Conservation (phyloP, 345 rosid species). For the Conringia planisiliqua region DNA sequence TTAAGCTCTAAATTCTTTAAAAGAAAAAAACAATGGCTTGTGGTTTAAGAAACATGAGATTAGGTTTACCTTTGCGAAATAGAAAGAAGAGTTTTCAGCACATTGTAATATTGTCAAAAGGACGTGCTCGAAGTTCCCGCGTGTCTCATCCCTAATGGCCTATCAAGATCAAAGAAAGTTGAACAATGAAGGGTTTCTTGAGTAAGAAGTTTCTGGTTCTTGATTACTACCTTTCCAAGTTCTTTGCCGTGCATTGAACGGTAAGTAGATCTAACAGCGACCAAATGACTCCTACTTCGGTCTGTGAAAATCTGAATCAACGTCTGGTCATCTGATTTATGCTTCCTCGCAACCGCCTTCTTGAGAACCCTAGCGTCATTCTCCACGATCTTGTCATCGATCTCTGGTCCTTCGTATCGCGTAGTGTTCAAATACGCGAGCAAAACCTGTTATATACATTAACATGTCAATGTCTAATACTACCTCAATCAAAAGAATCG, state of each 20-base stretch:
- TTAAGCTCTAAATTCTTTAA: neutral
- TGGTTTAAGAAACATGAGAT: neutral
- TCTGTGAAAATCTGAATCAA: slow-evolving; percentile 55
- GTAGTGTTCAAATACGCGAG: slow-evolving; percentile 54
- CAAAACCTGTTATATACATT: slow-evolving; percentile 33
- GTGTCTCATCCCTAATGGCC: slow-evolving; percentile 54
- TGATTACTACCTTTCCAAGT: slow-evolving; percentile 44
- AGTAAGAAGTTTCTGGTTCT: slow-evolving; percentile 10
- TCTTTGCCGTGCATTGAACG: slow-evolving; percentile 38
- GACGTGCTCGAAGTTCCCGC: slow-evolving; percentile 46
- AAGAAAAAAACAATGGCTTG: neutral
- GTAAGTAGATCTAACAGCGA: slow-evolving; percentile 43
- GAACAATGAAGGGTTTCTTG: neutral
- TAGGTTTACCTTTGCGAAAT: slow-evolving; percentile 48
- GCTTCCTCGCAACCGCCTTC: slow-evolving; percentile 40
- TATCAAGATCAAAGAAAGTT: slow-evolving; percentile 12
- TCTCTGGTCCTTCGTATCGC: slow-evolving; percentile 69
- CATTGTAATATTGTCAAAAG: slow-evolving; percentile 54
- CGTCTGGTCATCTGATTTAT: slow-evolving; percentile 35
- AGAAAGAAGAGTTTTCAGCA: slow-evolving; percentile 52
- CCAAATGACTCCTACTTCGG: slow-evolving; percentile 58
- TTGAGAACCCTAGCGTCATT: slow-evolving; percentile 48
- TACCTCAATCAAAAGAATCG: neutral
- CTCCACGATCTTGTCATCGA: slow-evolving; percentile 41
- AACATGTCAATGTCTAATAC: neutral